These are phyloP conservation scores for Wakefieldia striispora DNA, from an alignment of 768 basidiomycete genomes.

Conservation along the genomic window DNA sequence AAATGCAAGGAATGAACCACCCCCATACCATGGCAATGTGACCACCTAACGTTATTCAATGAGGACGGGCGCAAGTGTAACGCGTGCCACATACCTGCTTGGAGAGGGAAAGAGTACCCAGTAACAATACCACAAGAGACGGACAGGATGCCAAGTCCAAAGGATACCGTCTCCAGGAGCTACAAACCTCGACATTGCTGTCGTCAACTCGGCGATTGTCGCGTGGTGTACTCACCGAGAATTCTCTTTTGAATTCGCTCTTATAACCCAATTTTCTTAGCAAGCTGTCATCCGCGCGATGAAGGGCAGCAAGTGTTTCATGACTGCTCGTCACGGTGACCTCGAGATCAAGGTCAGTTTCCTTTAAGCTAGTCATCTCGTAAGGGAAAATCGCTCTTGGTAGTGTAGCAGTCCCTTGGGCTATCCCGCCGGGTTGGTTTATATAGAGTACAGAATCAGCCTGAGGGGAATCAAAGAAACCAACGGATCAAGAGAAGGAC, in stretches of 20 bases:
- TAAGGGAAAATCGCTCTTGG: not conserved
- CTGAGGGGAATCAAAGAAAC: not conserved
- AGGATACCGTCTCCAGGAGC: constrained; percentile 24
- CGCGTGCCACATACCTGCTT: constrained; percentile 7
- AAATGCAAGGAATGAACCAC: constrained; percentile 22
- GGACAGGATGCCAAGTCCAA: constrained; percentile 22
- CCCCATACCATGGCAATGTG: constrained; percentile 25
- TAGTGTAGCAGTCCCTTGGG: not conserved
- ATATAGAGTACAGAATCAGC: not conserved
- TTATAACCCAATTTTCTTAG: constrained; percentile 26
- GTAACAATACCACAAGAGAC: constrained; percentile 22
- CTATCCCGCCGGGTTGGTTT: not conserved
- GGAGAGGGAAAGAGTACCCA: constrained; percentile 18
- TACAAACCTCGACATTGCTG: not conserved
- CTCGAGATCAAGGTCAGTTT: not conserved
- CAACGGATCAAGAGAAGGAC: not conserved
- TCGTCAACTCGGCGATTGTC: not conserved
- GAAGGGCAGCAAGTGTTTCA: constrained; percentile 6
- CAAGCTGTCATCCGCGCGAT: constrained; percentile 16
- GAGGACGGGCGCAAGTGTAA: not conserved
- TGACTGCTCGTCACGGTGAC: not conserved
- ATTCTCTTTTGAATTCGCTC: constrained; percentile 26
- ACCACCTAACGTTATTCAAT: constrained; percentile 6
- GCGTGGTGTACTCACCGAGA: constrained; percentile 14
- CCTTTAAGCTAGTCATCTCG: constrained; percentile 8